Evolutionary conservation across 257 asterid species (phyloP), one percentile per base, ranked within the genome.

Genomic region (Nicotiana noctiflora): DNA sequence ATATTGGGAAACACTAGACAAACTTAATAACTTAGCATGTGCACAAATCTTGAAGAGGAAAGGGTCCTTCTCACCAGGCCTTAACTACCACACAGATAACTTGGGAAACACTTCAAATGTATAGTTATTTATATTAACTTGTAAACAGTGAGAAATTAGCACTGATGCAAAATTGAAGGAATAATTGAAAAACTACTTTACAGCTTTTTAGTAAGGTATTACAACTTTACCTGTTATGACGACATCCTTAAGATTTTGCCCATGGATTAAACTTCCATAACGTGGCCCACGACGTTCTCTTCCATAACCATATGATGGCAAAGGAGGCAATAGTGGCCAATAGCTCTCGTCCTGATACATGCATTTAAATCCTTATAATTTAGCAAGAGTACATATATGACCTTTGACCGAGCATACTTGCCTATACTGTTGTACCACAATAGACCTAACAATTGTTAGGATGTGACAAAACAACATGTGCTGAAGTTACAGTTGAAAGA

Each of bases 261-360:
- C 98, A 34, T 94, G 98, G 83, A 94, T 90, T 87, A 94, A 89
- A 85, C 98, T 93, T 86, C 98, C 98, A 82, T 93, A 94, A 15
- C 98, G 92, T 5, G 98, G 97, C 37, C 98, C 98, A 31, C 85
- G 91, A 19, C 67, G 87, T 68, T 94, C 98, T 87, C 98, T 90
- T 85, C 98, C 98, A 81, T 88, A 84, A 44, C 98, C 98, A 82
- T 94, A 93, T 13, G 98, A 94, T 57, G 98, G 98, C 85, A 94
- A 89, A 67, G 98, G 98, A 86, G 98, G 98, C 96, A 94, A 90
- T 83, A 94, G 81, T 25, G 94, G 91, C 98, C 98, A 94, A 81
- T 88, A 82, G 62, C 83, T 87, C 83, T 92, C 96, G 81, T 94
- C 96, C 97, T 93, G 90, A 79, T 82, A 65, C 87, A 82, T 80